Conservation (phyloP, 257 asterid genomes). For the Thymus quinquecostatus region DNA sequence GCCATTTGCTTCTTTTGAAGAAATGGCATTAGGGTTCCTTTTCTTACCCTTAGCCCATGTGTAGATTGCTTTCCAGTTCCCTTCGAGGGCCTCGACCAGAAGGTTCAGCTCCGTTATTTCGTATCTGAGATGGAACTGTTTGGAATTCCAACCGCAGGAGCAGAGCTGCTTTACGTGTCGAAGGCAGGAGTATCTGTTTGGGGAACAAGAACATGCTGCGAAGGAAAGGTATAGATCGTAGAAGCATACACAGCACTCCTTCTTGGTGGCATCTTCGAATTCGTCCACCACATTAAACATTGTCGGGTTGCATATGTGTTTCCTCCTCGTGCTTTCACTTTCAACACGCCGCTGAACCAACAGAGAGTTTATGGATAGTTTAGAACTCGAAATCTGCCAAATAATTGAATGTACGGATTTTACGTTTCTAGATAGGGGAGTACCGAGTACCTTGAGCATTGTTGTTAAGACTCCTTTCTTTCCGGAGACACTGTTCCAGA, state of each 20-base stretch:
- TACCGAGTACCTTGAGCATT: conserved; percentile 56
- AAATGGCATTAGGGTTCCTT: not conserved
- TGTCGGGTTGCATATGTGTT: conserved; percentile 48
- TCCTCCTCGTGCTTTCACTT: conserved; percentile 53
- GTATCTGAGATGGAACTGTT: conserved; percentile 49
- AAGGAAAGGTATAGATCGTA: conserved; percentile 75
- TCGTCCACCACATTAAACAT: conserved; percentile 44
- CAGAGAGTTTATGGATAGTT: not conserved
- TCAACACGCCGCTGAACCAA: conserved; percentile 54
- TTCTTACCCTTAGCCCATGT: conserved; percentile 43
- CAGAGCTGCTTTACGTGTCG: conserved; percentile 69
- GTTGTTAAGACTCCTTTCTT: conserved; percentile 63
- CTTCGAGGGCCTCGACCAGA: conserved; percentile 77
- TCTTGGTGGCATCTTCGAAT: conserved; percentile 37
- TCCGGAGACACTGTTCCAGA: conserved; percentile 51
- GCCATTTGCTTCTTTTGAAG: not conserved
- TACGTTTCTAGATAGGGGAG: conserved; percentile 18
- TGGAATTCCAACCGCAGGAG: conserved; percentile 57
- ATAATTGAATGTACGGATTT: not conserved
- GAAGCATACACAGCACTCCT: conserved; percentile 68
- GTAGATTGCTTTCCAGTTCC: conserved; percentile 44
- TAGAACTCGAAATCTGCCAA: not conserved
- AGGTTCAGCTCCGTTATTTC: conserved; percentile 46
- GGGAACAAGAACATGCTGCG: conserved; percentile 68
- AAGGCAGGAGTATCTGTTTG: conserved; percentile 57